phyloP scores from a whole-genome alignment of 768 basidiomycete species.

The Neoboletus subvelutipes region DNA sequence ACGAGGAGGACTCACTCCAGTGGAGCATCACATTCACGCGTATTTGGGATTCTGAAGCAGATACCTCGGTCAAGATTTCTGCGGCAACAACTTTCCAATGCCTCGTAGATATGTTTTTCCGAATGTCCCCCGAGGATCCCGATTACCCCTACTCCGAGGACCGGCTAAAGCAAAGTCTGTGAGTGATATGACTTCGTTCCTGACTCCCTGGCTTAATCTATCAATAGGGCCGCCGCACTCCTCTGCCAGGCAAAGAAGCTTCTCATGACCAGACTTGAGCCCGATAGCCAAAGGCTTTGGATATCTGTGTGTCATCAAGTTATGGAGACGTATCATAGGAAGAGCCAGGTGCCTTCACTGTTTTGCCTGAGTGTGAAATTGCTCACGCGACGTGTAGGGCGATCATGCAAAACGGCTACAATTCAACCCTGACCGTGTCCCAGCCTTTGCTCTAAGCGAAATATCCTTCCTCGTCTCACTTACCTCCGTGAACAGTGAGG shows the following conservation, averaged over 20 bases:
- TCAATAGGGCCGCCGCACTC: conserved; percentile 22
- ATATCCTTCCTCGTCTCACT: conserved; percentile 71
- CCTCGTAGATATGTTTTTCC: conserved; percentile 44
- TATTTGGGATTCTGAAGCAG: conserved; percentile 62
- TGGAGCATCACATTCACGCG: conserved; percentile 50
- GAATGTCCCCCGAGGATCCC: conserved; percentile 40
- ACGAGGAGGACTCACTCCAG: conserved; percentile 39
- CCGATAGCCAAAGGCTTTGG: conserved; percentile 68
- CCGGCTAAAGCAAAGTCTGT: conserved; percentile 53
- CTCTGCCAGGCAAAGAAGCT: conserved; percentile 58
- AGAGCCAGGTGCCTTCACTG: conserved; percentile 42
- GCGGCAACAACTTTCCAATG: conserved; percentile 50
- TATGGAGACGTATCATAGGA: conserved; percentile 53
- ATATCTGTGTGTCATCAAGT: conserved; percentile 60
- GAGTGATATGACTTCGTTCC: conserved; percentile 20
- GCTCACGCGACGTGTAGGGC: conserved; percentile 30
- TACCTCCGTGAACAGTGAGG: conserved; percentile 63
- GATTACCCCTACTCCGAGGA: conserved; percentile 36
- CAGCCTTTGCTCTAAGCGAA: conserved; percentile 68
- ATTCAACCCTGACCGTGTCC: conserved; percentile 48
- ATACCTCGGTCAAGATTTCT: conserved; percentile 65
- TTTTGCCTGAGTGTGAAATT: neutral
- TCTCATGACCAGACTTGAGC: conserved; percentile 56
- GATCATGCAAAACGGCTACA: conserved; percentile 52
- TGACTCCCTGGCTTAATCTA: neutral